These are phyloP conservation scores for Penicillium janthinellum DNA, from an alignment of 2,329 filamentous ascomycete genomes.

Conservation along the genomic window DNA sequence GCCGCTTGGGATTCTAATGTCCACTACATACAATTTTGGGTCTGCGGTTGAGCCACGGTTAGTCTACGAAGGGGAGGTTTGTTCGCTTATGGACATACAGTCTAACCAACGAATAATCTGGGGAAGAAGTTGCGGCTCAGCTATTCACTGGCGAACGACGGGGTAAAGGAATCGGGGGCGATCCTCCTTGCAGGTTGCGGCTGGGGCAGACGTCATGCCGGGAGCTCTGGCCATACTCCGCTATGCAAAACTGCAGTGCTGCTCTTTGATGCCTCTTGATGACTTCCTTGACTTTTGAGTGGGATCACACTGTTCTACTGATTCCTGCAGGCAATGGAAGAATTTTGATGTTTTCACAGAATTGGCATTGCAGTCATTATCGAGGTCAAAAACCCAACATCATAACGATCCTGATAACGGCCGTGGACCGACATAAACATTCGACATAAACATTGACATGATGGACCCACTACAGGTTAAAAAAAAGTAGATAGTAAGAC, in stretches of 20 bases:
- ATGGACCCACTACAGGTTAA: conserved; percentile 9
- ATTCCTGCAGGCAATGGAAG: not conserved
- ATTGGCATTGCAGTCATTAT: conserved; percentile 24
- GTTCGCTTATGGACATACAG: not conserved
- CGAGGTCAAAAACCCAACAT: conserved; percentile 11
- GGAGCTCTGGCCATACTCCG: not conserved
- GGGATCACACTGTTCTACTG: not conserved
- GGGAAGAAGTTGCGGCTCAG: not conserved
- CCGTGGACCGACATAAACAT: conserved; percentile 2
- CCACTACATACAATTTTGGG: not conserved
- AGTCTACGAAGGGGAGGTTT: not conserved
- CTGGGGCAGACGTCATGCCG: conserved; percentile 22
- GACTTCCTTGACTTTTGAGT: too few relatives aligned
- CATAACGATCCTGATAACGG: conserved; percentile 15
- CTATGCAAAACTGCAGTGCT: too few relatives aligned
- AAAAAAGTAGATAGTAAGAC: conserved; percentile 28
- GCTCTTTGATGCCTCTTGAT: too few relatives aligned
- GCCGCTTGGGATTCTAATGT: conserved; percentile 7
- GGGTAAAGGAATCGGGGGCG: not conserved
- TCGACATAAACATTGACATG: conserved; percentile 11
- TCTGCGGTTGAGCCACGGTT: not conserved
- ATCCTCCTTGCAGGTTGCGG: conserved; percentile 6
- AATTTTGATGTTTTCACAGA: not conserved
- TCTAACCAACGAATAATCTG: not conserved
- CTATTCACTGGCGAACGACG: not conserved